phyloP scores from a whole-genome alignment of 73 alveolate genomes.

The Paramecium sonneborni region DNA sequence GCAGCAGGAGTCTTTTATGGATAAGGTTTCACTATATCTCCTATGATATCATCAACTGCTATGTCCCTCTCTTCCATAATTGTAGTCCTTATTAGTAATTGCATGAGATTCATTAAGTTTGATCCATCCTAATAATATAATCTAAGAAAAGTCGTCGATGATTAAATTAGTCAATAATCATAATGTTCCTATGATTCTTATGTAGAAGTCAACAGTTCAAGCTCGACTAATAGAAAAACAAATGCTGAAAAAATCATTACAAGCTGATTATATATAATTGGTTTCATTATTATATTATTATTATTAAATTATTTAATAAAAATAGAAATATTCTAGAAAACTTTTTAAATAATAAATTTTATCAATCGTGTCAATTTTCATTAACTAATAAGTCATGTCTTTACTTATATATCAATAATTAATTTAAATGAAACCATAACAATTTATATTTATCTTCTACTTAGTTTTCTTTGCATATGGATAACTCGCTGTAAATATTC shows the following conservation, averaged over 20 bases:
- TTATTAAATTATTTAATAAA: not conserved
- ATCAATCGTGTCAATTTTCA: slow-evolving; percentile 26
- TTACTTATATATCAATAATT: not conserved
- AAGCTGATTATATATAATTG: not conserved
- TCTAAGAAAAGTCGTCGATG: not conserved
- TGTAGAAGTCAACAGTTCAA: not conserved
- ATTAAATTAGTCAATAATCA: not conserved
- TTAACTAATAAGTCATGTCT: not conserved
- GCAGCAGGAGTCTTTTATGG: slow-evolving; percentile 67
- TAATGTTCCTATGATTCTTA: not conserved
- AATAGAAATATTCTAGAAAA: slow-evolving; percentile 15
- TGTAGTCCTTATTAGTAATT: slow-evolving; percentile 54
- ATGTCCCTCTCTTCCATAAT: slow-evolving; percentile 53
- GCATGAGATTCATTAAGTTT: slow-evolving; percentile 40
- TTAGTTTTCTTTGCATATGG: not conserved
- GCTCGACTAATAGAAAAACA: not conserved
- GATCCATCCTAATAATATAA: not conserved
- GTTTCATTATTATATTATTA: not conserved
- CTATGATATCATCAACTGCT: slow-evolving; percentile 61
- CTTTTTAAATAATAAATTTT: not conserved
- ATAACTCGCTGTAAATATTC: not conserved
- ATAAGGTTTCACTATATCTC: slow-evolving; percentile 48
- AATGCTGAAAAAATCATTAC: not conserved
- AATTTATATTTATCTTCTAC: not conserved
- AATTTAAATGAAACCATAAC: not conserved